Conservation (phyloP, 2,329 filamentous ascomycete species). For the Elsinoe arachidis region DNA sequence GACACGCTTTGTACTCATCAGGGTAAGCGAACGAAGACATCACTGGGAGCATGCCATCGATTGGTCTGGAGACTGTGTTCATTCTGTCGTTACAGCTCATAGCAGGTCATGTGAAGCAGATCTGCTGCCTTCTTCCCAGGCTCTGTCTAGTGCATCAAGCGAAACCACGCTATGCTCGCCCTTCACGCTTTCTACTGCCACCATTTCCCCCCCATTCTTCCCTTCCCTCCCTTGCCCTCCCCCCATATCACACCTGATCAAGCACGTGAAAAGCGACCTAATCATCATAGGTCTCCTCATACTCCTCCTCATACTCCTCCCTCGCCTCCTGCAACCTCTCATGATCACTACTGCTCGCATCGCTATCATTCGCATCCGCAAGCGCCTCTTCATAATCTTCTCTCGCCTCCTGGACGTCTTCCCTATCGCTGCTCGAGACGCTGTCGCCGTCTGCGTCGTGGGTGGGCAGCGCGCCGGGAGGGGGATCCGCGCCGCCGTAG, state of each 20-base stretch:
- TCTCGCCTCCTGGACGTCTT: conserved; percentile 34
- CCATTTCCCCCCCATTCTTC: background rate
- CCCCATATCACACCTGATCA: background rate
- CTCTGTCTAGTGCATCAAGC: background rate
- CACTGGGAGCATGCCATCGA: too few relatives aligned
- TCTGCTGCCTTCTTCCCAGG: background rate
- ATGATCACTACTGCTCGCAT: conserved; percentile 42
- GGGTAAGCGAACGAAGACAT: too few relatives aligned
- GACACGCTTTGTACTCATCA: too few relatives aligned
- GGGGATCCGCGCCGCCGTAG: conserved; percentile 16
- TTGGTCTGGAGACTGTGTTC: too few relatives aligned
- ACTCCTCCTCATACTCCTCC: conserved; percentile 44
- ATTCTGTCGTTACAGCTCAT: background rate
- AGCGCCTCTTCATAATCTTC: conserved; percentile 37
- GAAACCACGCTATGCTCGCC: background rate
- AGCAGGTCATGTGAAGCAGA: background rate
- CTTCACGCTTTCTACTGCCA: background rate
- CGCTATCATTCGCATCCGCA: conserved; percentile 21
- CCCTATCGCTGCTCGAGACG: conserved; percentile 23
- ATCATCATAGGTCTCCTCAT: conserved; percentile 36
- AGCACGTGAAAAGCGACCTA: background rate
- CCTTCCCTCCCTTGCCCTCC: too few relatives aligned
- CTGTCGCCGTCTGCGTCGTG: conserved; percentile 16
- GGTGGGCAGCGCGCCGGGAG: conserved; percentile 11
- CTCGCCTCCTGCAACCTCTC: conserved; percentile 47